Base-by-base conservation (phyloP, 768 basidiomycete species). In the Sporobolomyces pararoseus region DNA sequence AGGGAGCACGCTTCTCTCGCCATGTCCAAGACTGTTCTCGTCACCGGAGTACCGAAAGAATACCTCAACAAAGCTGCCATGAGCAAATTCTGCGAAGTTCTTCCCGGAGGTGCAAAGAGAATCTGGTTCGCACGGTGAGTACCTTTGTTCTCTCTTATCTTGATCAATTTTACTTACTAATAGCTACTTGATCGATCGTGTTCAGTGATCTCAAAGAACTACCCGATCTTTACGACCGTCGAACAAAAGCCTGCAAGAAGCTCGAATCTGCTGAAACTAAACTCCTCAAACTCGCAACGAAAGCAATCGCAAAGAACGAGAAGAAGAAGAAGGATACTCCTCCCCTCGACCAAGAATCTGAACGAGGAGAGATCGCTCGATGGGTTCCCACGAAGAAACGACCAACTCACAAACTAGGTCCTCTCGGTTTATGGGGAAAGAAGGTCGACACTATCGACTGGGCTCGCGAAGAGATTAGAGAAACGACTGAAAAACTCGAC, bases 361-460 rank as follows among this genome's bases (percentile, higher is more conserved):
- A 75, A 35, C 65, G 76, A n/a, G 25, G 80, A 12, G 75, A 84
- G 25, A 78, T 86, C 29, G 81, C 85, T 62, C 83, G 84, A 47
- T 82, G 86, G 35, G 89, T 96, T 3, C 89, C 92, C 2, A 80
- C 79, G 27, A 83, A 84, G 31, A 81, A 90, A 75, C 85, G 95
- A 2, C 96, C 95, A 0, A 85, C 86, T 0, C 90, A 91, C 77
- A 79, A 84, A 66, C 82, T 80, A 63, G 77, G 77, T 7, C 79
- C 83, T 31, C 77, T 85, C 54, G 84, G 85, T 0, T 82, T 95
- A 31, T 80, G 86, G 4, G 96, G 96, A 12, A 79, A 90, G 78
- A 89, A 95, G 79, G 93, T 97, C 21, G 96, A 98, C 80, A 85
- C 89, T 4, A 92, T 98, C 77, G 87, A 92, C 3, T 96, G 93